Conservation (phyloP, 2,329 filamentous ascomycete genomes). For the Colletotrichum musae region DNA sequence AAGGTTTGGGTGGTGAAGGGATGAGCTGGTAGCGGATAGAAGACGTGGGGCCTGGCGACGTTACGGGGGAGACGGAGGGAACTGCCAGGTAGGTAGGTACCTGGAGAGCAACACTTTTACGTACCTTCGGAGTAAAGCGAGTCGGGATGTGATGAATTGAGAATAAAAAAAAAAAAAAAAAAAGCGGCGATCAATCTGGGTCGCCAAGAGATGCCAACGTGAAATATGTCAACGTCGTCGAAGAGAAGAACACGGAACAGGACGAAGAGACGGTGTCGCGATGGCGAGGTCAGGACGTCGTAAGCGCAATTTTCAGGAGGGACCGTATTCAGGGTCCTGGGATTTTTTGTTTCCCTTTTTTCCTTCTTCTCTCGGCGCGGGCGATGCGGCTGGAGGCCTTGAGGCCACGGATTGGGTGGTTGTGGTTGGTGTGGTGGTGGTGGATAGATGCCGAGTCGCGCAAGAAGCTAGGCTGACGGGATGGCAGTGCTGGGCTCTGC, state of each 20-base stretch:
- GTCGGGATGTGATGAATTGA: slow-evolving; percentile 6
- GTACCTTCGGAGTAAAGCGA: slow-evolving; percentile 2
- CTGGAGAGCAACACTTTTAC: background rate
- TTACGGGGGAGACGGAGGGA: slow-evolving; percentile 25
- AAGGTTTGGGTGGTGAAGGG: slow-evolving; percentile 36
- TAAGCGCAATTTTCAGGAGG: background rate
- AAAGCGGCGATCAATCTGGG: slow-evolving; percentile 3
- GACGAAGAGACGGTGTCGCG: background rate
- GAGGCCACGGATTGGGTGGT: slow-evolving; percentile 22
- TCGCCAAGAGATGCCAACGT: slow-evolving; percentile 7
- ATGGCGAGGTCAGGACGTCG: background rate
- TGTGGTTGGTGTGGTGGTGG: too few relatives aligned
- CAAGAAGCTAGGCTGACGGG: background rate
- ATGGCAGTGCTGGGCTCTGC: slow-evolving; percentile 22
- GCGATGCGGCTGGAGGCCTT: slow-evolving; percentile 24
- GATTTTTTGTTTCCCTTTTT: slow-evolving; percentile 11
- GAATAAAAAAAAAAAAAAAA: too few relatives aligned
- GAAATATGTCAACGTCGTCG: background rate
- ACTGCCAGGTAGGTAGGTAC: too few relatives aligned
- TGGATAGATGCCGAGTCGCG: slow-evolving; percentile 10
- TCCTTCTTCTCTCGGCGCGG: slow-evolving; percentile 1
- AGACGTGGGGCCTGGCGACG: slow-evolving; percentile 30
- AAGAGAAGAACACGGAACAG: background rate
- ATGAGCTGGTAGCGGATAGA: slow-evolving; percentile 38
- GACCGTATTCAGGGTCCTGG: slow-evolving; percentile 7